phyloP scores from a whole-genome alignment of 257 asterid species.

The Leptodermis oblonga region DNA sequence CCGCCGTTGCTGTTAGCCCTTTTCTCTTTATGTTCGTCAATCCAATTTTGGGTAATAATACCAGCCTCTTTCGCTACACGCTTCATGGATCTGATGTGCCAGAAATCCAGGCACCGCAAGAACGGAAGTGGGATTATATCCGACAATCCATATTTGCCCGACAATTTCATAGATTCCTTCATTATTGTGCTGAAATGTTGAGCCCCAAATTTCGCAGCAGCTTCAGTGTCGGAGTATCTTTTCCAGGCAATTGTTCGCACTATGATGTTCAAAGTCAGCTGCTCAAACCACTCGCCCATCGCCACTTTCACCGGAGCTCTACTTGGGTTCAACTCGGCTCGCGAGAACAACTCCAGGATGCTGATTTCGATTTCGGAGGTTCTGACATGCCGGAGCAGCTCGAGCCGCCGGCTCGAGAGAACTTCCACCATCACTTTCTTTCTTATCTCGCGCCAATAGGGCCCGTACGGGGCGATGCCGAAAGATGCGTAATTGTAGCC shows the following conservation, averaged over 20 bases:
- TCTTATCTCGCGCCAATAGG: conserved; percentile 48
- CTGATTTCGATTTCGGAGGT: conserved; percentile 26
- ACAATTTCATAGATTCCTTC: conserved; percentile 32
- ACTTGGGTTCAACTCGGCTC: too few species aligned
- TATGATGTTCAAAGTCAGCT: conserved; percentile 30
- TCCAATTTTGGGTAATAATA: conserved; percentile 29
- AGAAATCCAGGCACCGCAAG: conserved; percentile 42
- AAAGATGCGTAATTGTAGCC: conserved; percentile 45
- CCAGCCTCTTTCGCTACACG: conserved; percentile 31
- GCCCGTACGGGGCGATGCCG: conserved; percentile 37
- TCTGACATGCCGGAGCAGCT: conserved; percentile 32
- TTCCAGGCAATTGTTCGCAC: conserved; percentile 44
- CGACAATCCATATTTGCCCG: conserved; percentile 29
- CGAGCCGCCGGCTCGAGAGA: conserved; percentile 42
- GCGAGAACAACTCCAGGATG: conserved; percentile 21
- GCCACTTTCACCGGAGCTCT: conserved; percentile 13
- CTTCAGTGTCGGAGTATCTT: conserved; percentile 13
- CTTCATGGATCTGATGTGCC: conserved; percentile 44
- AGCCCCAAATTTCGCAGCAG: conserved; percentile 10
- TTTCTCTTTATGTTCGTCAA: conserved; percentile 29
- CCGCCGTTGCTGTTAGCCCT: background rate
- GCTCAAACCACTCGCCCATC: conserved; percentile 38
- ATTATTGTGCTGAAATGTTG: conserved; percentile 19
- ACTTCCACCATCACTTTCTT: conserved; percentile 41
- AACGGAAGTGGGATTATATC: conserved; percentile 37